A percentile compares a stretch with the other conserved stretches of the same genome.
phyloP scores from a whole-genome alignment of 441 rosid species.

The Croton laevigatus region DNA sequence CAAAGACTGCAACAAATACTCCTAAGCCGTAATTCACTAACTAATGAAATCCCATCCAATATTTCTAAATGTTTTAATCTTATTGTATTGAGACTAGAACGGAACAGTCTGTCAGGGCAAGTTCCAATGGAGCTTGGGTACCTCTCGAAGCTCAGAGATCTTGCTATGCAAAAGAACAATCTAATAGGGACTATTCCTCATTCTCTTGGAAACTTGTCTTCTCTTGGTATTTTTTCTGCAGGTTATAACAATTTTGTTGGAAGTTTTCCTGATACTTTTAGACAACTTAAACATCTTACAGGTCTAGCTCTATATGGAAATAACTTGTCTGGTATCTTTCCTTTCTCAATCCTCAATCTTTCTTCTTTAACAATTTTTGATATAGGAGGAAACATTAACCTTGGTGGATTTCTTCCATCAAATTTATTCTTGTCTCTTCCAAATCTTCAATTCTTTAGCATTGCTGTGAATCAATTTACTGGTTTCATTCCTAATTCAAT shows the following conservation, averaged over 20 bases:
- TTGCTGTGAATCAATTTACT: background rate
- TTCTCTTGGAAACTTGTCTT: constrained; percentile 40
- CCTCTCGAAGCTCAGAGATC: background rate
- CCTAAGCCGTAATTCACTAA: too few species aligned
- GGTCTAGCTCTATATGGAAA: background rate
- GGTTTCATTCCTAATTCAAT: constrained; percentile 18
- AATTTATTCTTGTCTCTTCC: constrained; percentile 4
- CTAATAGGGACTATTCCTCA: constrained; percentile 32
- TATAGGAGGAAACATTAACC: background rate
- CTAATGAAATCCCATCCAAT: too few species aligned
- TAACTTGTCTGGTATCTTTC: constrained; percentile 16
- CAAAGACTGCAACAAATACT: background rate
- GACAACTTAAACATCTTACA: background rate
- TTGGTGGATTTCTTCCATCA: constrained; percentile 6
- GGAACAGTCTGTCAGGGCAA: constrained; percentile 6
- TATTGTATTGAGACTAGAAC: background rate
- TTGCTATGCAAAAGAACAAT: constrained; percentile 10
- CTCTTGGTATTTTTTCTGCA: constrained; percentile 23
- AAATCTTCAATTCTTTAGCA: background rate
- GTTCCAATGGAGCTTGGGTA: constrained; percentile 14
- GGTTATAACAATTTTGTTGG: constrained; percentile 34
- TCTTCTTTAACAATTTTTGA: too few species aligned
- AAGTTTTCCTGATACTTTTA: constrained; percentile 9
- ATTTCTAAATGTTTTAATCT: background rate
- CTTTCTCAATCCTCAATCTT: constrained; percentile 13